Evolutionary conservation across 495 filamentous ascomycete species (phyloP), one percentile per base, ranked within the genome.

Genomic region (Rhizodiscina lignyota): DNA sequence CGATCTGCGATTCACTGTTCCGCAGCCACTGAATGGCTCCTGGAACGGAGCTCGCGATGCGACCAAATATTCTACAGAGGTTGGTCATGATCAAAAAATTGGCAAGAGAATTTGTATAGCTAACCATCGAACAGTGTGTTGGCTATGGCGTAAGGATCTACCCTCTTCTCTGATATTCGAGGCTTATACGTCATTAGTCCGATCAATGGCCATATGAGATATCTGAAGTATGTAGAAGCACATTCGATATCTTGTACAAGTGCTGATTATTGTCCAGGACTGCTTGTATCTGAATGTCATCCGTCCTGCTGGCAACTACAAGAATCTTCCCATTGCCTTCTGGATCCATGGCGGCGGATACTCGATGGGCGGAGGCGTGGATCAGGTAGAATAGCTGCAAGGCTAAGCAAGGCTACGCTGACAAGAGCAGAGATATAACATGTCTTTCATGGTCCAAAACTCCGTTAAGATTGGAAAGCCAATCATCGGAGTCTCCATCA

Each of bases 221-320:
- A n/a, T n/a, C n/a, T n/a, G n/a, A n/a, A n/a, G n/a, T n/a, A n/a
- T n/a, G n/a, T n/a, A n/a, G n/a, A n/a, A n/a, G n/a, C n/a, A n/a
- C n/a, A n/a, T n/a, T n/a, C n/a, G n/a, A n/a, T n/a, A n/a, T n/a
- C n/a, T n/a, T n/a, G n/a, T n/a, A n/a, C n/a, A n/a, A n/a, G n/a
- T n/a, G n/a, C n/a, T n/a, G n/a, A n/a, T n/a, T n/a, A n/a, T n/a
- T n/a, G n/a, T 47, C 8, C 75, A 81, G 45, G 66, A 83, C 50
- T 83, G 77, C 41, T 56, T 83, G 22, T 73, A 60, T 21, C 49
- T 82, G 28, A 74, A 77, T 41, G 62, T 83, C n/a, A 52, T 68
- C 8, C 66, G 77, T 12, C 76, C 77, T 8, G 40, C 59, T 0
- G 75, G 34, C 61, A 29, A 63, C 48, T 35, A 46, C 56, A 0